Base-by-base conservation (phyloP, 1,284 basidiomycete species). In the Taiwanofungus camphoratus region DNA sequence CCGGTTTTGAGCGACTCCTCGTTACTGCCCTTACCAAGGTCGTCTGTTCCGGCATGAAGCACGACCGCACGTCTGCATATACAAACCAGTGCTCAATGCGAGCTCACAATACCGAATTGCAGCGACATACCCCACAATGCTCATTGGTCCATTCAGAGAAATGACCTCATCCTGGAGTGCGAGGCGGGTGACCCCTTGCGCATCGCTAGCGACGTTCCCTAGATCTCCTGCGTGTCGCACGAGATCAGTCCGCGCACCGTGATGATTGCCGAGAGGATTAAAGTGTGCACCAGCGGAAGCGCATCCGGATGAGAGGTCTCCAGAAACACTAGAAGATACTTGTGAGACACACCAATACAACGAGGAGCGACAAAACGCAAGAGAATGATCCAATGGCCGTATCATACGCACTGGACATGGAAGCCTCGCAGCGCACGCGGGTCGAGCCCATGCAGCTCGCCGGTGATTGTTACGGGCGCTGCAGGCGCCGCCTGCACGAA, bases 161-260 rank as follows among this genome's bases (percentile, higher is more conserved):
- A 91, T 74, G 37, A 76, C 50, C 24, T 58, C 57, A 60, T 90
- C 88, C 48, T 68, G 64, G 52, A 89, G 70, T 13, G 68, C 69
- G 57, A 90, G 69, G 19, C 59, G 63, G 18, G 79, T 82, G 23
- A 67, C 68, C 33, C 87, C 88, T 38, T 65, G 57, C 13, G 61
- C 65, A 58, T 91, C 75, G 43, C 76, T 74, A 54, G 73, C 56
- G 56, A 91, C 77, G 61, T 91, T 84, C 29, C 87, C 88, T 46
- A 91, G 64, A 59, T 92, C 88, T 13, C 88, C 87, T 20, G 84
- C 76, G 62, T 91, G 88, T 50, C 87, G 71, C 46, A 70, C 68
- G 1, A 55, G 34, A 57, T 78, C 77, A 9, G 62, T 60, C 18
- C 76, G 84, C 4, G 71, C 79, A 43, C 87, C 87, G 55, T 91